Evolutionary conservation across 306 rosid species (phyloP).

Genomic region (Calophaca sinica): DNA sequence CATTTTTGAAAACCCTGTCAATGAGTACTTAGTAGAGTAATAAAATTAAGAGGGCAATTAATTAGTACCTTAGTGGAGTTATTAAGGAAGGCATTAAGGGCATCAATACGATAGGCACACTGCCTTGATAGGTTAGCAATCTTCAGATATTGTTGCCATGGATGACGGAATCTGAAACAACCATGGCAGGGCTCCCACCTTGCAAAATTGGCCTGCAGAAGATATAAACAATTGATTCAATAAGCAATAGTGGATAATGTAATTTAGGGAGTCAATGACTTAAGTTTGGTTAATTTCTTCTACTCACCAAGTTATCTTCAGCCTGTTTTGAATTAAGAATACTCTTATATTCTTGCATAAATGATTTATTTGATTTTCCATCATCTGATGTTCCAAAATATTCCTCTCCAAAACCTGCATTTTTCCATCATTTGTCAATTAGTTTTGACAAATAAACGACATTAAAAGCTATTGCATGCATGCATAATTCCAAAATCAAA

Average conservation of each 20-base stretch:
- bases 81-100: conserved; percentile 53
- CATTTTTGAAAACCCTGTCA: too few relatives aligned
- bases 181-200: conserved; percentile 70
- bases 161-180: conserved; percentile 53
- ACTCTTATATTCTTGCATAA: conserved; percentile 52
- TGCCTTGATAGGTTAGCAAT: conserved; percentile 57
- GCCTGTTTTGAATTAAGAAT: conserved; percentile 58
- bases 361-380: conserved; percentile 32
- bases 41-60: too few relatives aligned
- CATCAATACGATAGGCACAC: conserved; percentile 60
- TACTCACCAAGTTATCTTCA: conserved; percentile 57
- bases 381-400: conserved; percentile 43
- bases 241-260: neutral
- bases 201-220: conserved; percentile 59
- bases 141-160: conserved; percentile 64
- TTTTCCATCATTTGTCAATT: conserved; percentile 15
- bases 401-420: conserved; percentile 53
- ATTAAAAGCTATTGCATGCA: neutral
- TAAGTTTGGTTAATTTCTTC: neutral
- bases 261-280: neutral
- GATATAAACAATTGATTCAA: neutral
- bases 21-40: too few relatives aligned
- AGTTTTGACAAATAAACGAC: neutral
- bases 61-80: conserved; percentile 39
- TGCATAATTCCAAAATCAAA: conserved; percentile 5